Evolutionary conservation across 306 rosid species (phyloP).

Genomic region (Castanospermum australe): DNA sequence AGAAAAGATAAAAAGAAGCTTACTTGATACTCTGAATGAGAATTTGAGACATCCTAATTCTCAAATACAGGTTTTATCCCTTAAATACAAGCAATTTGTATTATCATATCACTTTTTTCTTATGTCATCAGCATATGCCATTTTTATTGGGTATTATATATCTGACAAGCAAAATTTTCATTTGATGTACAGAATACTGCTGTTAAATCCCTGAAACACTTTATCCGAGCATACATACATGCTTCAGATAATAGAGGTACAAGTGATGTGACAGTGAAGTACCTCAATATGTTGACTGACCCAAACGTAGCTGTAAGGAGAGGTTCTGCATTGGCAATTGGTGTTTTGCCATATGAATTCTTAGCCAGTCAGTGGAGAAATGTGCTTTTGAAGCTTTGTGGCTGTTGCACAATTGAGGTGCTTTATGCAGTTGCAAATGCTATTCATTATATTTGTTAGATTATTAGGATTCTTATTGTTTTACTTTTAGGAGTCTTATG

Average conservation of each 20-base stretch:
- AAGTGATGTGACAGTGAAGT: conserved; percentile 58
- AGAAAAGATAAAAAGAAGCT: conserved; percentile 65
- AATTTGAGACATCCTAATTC: conserved; percentile 96
- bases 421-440: conserved; percentile 13
- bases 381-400: conserved; percentile 76
- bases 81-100: conserved; percentile 9
- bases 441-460: conserved; percentile 25
- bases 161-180: conserved; percentile 16
- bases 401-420: conserved; percentile 82
- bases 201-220: conserved; percentile 72
- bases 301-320: conserved; percentile 89
- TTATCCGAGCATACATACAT: conserved; percentile 60
- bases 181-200: conserved; percentile 69
- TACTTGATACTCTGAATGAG: conserved; percentile 83
- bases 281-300: conserved; percentile 76
- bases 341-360: conserved; percentile 70
- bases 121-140: neutral
- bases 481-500: too few relatives aligned
- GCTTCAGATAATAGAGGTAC: conserved; percentile 45
- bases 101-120: neutral
- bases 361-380: conserved; percentile 78
- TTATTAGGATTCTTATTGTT: too few relatives aligned
- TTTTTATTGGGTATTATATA: conserved; percentile 23
- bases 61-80: conserved; percentile 80
- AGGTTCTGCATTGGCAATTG: conserved; percentile 88